phyloP scores from a whole-genome alignment of 176 grass and related monocot genomes.

The Echinochloa phyllopogon region DNA sequence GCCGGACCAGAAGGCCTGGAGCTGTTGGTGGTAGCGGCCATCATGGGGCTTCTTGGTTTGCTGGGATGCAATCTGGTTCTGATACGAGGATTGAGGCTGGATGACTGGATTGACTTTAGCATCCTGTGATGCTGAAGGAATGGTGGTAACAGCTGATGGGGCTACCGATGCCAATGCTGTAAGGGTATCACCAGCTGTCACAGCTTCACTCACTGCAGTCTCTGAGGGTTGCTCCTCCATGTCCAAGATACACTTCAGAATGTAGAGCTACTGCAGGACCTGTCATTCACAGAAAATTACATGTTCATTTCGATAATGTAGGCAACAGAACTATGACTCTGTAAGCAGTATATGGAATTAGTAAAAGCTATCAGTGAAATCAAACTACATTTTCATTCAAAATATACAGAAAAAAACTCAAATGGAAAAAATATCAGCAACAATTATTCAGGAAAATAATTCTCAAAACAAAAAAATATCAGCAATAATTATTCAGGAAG shows the following conservation, averaged over 20 bases:
- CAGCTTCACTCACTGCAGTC: conserved; percentile 27
- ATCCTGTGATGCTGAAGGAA: conserved; percentile 33
- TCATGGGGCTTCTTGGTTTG: conserved; percentile 48
- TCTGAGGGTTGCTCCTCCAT: conserved; percentile 54
- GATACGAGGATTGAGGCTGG: conserved; percentile 22
- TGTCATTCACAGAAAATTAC: conserved; percentile 24
- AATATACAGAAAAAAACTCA: background rate
- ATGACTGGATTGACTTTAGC: background rate
- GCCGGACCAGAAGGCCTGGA: conserved; percentile 11
- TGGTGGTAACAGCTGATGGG: conserved; percentile 8
- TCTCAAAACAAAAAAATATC: no score
- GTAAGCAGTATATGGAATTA: background rate
- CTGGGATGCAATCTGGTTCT: conserved; percentile 53
- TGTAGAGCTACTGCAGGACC: background rate
- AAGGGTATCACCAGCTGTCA: conserved; percentile 19
- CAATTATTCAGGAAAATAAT: no score
- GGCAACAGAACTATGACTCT: background rate
- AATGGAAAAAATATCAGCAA: background rate
- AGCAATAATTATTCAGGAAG: no score
- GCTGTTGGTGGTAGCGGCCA: conserved; percentile 11
- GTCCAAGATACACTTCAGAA: conserved; percentile 18
- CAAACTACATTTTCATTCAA: background rate
- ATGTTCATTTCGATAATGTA: conserved; percentile 1
- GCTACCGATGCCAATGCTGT: conserved; percentile 42
- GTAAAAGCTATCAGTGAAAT: background rate